Evolutionary conservation across 139 green algal species (phyloP), one percentile per base, ranked within the genome.

Genomic region (Tetratostichococcus sp.): DNA sequence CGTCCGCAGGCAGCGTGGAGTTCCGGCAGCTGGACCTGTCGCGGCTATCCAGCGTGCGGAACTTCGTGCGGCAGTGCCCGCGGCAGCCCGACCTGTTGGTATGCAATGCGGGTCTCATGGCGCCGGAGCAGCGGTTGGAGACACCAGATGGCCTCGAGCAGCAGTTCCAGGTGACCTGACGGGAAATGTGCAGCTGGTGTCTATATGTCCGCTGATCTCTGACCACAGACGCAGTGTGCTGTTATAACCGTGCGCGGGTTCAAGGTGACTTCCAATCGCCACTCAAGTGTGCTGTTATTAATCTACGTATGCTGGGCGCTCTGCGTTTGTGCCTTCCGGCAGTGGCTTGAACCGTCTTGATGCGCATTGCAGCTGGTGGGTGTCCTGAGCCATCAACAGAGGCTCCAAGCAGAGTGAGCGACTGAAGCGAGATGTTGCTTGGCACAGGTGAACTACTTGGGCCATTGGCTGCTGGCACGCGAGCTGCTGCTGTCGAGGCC

Each of bases 161-260:
- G 67, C 89, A 94, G 75, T 92, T 94, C 71, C 89, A 94, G 82
- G 87, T 90, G 43, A n/a, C n/a, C n/a, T n/a, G n/a, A n/a, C n/a
- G n/a, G n/a, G n/a, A n/a, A n/a, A n/a, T n/a, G n/a, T n/a, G n/a
- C n/a, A n/a, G n/a, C n/a, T n/a, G n/a, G n/a, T n/a, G n/a, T n/a
- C n/a, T n/a, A n/a, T n/a, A n/a, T n/a, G n/a, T n/a, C n/a, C n/a
- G n/a, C n/a, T n/a, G n/a, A n/a, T n/a, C n/a, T n/a, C n/a, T n/a
- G n/a, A n/a, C n/a, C n/a, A n/a, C n/a, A n/a, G n/a, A n/a, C n/a
- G n/a, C n/a, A n/a, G n/a, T n/a, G n/a, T n/a, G n/a, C n/a, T n/a
- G n/a, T n/a, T n/a, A n/a, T n/a, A n/a, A n/a, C n/a, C n/a, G n/a
- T n/a, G n/a, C n/a, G n/a, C n/a, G n/a, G 0, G n/a, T 1, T 43